Conservation (phyloP, 306 rosid species). For the Abrus pulchellus region DNA sequence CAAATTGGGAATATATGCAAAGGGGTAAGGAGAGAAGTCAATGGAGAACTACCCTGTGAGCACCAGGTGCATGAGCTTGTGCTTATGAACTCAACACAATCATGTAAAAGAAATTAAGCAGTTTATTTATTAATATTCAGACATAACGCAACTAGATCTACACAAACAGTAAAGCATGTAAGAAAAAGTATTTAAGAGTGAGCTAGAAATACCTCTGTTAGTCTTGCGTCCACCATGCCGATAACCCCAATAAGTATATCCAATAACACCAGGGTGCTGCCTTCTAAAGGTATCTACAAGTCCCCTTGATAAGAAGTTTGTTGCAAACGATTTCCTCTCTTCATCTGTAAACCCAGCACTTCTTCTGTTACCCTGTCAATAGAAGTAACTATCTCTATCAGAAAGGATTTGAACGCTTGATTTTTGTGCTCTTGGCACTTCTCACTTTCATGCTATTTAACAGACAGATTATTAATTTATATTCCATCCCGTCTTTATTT, state of each 20-base stretch:
- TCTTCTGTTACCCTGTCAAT: slow-evolving; percentile 81
- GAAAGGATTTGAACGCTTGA: background rate
- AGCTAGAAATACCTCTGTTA: slow-evolving; percentile 70
- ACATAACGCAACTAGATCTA: slow-evolving; percentile 3
- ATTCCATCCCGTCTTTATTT: slow-evolving; percentile 17
- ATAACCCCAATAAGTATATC: slow-evolving; percentile 97
- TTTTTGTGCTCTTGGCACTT: background rate
- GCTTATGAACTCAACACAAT: background rate
- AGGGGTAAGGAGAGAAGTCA: background rate
- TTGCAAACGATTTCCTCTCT: slow-evolving; percentile 85
- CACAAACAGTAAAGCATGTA: background rate
- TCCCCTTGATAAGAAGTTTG: slow-evolving; percentile 81
- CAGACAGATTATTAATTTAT: slow-evolving; percentile 19
- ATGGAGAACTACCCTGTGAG: slow-evolving; percentile 9
- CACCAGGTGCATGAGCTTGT: slow-evolving; percentile 8
- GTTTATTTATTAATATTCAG: background rate
- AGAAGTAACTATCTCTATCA: slow-evolving; percentile 39
- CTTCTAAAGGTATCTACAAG: slow-evolving; percentile 89
- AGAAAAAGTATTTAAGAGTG: background rate
- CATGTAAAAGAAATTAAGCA: slow-evolving; percentile 8
- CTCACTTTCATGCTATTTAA: slow-evolving; percentile 19
- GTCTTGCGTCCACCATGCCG: slow-evolving; percentile 84
- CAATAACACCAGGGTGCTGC: slow-evolving; percentile 88
- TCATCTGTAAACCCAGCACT: slow-evolving; percentile 96
- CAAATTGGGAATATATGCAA: background rate